Evolutionary conservation across 257 asterid species (phyloP), one percentile per base, ranked within the genome.

Genomic region (Solanum bulbocastanum): DNA sequence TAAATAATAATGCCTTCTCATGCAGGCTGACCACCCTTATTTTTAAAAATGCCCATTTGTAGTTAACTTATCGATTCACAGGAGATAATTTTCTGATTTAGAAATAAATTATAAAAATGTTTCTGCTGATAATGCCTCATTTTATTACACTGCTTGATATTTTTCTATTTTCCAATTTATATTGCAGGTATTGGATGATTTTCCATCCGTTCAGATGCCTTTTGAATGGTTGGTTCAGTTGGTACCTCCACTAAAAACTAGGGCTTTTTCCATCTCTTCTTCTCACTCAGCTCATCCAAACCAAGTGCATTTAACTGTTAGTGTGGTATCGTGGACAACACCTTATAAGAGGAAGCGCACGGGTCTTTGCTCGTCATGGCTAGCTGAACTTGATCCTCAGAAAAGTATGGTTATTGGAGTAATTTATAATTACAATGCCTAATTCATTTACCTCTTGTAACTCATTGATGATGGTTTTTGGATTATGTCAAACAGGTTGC

Each of bases 281-380:
- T 97, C 98, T 87, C 94, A 68, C 89, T 88, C 88, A 44, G 98
- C 91, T 89, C 99, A 97, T 91, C 98, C 95, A 20, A 97, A 96
- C 87, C 94, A 97, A 88, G 98, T 96, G 65, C 98, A 97, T 93
- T 88, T 97, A 90, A 94, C 99, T 25, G 94, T 96, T 66, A 94
- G 95, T 35, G 90, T 95, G 68, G 99, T 94, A 36, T 92, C 96
- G 44, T 95, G 98, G 98, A 96, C 90, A 84, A 97, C 99, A 84
- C 98, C 99, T 86, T 97, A 93, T 92, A 96, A 96, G 89, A 94
- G 98, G 94, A 92, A 91, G 40, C 96, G 98, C 1, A 35, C 62
- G 25, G 99, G 99, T 87, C 99, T 97, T 86, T 97, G 99, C 94
- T 97, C 99, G 10, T 88, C 98, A 32, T 97, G 99, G 99, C 93